Evolutionary conservation across 805 yeast genomes (phyloP).

Genomic region (Candida loeiensis): DNA sequence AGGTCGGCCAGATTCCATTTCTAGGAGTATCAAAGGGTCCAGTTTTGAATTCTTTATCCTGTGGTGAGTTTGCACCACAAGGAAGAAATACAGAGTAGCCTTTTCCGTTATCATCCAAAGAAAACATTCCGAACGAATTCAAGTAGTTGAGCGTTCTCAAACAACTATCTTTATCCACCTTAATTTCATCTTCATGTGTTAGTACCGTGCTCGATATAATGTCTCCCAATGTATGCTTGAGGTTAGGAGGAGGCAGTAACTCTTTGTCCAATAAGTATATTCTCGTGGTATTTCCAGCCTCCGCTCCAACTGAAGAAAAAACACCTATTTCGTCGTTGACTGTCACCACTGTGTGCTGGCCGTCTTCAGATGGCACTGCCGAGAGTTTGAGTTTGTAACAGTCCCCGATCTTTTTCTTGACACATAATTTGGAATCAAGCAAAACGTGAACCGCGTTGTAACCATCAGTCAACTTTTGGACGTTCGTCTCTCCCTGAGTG

Average conservation of each 20-base stretch:
- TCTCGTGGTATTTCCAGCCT: slow-evolving; percentile 55
- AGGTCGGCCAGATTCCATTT: slow-evolving; percentile 57
- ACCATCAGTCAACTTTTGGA: slow-evolving; percentile 12
- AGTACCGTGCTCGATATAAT: slow-evolving; percentile 28
- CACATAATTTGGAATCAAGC: slow-evolving; percentile 52
- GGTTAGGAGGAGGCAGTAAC: slow-evolving; percentile 57
- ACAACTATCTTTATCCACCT: slow-evolving; percentile 44
- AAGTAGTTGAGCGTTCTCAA: slow-evolving; percentile 62
- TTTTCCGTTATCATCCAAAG: slow-evolving; percentile 46
- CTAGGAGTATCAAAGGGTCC: background rate
- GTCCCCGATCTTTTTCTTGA: slow-evolving; percentile 55
- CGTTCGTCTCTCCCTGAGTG: slow-evolving; percentile 40
- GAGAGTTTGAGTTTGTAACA: slow-evolving; percentile 46
- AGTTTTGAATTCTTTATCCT: too few species aligned
- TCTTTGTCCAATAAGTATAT: slow-evolving; percentile 64
- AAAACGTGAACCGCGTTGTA: slow-evolving; percentile 28
- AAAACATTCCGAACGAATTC: slow-evolving; percentile 48
- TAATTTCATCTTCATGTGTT: slow-evolving; percentile 26
- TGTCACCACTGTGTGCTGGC: slow-evolving; percentile 14
- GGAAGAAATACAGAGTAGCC: slow-evolving; percentile 83
- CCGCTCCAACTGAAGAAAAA: slow-evolving; percentile 35
- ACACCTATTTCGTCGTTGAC: slow-evolving; percentile 59
- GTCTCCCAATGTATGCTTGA: slow-evolving; percentile 60
- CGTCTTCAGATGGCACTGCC: slow-evolving; percentile 13
- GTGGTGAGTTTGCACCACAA: too few species aligned